Evolutionary conservation across 176 grass and related monocot species (phyloP).

Genomic region (Zoysia japonica): DNA sequence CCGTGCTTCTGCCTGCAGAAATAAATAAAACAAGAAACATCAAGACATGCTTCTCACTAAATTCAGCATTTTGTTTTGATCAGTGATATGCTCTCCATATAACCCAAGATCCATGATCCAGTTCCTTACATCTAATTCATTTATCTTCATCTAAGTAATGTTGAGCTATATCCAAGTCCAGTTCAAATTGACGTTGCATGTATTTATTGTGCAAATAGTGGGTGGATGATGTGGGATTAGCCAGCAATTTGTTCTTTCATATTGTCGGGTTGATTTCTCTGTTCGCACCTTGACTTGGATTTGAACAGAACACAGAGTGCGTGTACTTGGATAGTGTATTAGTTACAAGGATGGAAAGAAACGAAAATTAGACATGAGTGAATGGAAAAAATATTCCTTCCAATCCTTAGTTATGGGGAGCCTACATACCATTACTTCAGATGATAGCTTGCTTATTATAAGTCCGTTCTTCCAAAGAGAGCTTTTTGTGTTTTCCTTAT

Average conservation of each 20-base stretch:
- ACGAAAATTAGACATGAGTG: neutral
- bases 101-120: neutral
- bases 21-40: conserved; percentile 8
- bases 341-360: neutral
- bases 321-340: neutral
- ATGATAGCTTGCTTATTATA: conserved; percentile 41
- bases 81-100: neutral
- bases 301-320: neutral
- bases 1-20: conserved; percentile 64
- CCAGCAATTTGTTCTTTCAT: neutral
- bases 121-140: neutral
- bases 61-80: neutral
- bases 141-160: neutral
- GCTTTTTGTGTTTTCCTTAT: conserved; percentile 49
- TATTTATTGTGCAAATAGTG: neutral
- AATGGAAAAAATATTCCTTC: too few species aligned
- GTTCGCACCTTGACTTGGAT: neutral
- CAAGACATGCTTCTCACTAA: neutral
- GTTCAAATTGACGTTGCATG: neutral
- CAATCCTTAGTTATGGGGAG: neutral
- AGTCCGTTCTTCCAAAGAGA: conserved; percentile 33
- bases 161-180: neutral
- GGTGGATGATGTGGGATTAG: neutral
- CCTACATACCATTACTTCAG: conserved; percentile 54
- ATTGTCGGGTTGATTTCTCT: neutral